Conservation (phyloP, 2,329 filamentous ascomycete species). For the Aspergillus sp. region DNA sequence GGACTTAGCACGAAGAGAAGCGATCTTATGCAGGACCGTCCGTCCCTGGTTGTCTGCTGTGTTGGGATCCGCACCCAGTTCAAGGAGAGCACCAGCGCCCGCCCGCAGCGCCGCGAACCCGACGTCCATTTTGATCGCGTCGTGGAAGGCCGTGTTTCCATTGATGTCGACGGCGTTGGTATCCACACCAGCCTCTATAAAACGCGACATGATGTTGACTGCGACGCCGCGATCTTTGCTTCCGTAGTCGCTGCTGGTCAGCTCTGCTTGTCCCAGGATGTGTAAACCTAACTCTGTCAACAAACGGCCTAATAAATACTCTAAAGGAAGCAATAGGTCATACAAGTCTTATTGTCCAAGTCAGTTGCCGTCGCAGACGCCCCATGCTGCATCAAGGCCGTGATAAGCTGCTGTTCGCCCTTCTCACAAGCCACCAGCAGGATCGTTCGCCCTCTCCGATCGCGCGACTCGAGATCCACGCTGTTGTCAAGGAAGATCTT, state of each 20-base stretch:
- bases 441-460: slow-evolving; percentile 1
- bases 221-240: neutral
- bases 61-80: neutral
- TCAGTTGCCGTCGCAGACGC: slow-evolving; percentile 2
- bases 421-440: neutral
- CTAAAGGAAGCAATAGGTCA: neutral
- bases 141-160: neutral
- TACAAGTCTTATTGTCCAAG: slow-evolving; percentile 5
- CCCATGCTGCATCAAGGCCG: neutral
- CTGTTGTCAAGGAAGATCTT: neutral
- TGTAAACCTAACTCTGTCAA: neutral
- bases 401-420: neutral
- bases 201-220: neutral
- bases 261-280: neutral
- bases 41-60: neutral
- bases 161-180: neutral
- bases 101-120: neutral
- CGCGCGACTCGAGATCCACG: slow-evolving; percentile 7
- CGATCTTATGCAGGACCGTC: slow-evolving; percentile 2
- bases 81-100: neutral
- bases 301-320: neutral
- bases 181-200: neutral
- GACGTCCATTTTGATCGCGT: neutral
- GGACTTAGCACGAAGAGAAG: neutral
- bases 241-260: neutral